Percentiles rank a stretch among this genome's conserved stretches.
phyloP scores from a whole-genome alignment of 768 basidiomycete genomes.

The Tricholoma hemisulphureum region DNA sequence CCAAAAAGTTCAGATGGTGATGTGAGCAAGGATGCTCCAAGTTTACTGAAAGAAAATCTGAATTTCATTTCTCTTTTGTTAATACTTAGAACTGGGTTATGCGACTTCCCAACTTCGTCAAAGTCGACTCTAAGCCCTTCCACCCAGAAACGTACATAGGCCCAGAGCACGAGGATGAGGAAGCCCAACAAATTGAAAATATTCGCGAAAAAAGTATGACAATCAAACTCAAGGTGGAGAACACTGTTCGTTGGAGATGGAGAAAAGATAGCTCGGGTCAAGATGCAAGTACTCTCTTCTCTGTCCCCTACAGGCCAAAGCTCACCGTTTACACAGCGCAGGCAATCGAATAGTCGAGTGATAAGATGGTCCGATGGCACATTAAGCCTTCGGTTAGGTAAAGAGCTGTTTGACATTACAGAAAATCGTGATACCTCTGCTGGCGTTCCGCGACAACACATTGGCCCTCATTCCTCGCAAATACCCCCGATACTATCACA shows the following conservation, averaged over 20 bases:
- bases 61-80: background rate
- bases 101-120: conserved; percentile 91
- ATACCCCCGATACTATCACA: conserved; percentile 40
- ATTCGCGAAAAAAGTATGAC: conserved; percentile 78
- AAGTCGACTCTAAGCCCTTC: conserved; percentile 86
- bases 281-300: conserved; percentile 56
- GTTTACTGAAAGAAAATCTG: conserved; percentile 6
- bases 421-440: conserved; percentile 78
- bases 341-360: conserved; percentile 87
- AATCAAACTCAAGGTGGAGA: conserved; percentile 87
- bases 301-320: conserved; percentile 3
- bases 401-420: conserved; percentile 90
- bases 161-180: conserved; percentile 76
- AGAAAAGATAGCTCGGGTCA: conserved; percentile 68
- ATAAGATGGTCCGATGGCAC: conserved; percentile 97
- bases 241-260: conserved; percentile 97
- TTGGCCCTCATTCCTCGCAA: conserved; percentile 41
- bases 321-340: conserved; percentile 45
- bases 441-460: conserved; percentile 54
- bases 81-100: conserved; percentile 89
- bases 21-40: conserved; percentile 44
- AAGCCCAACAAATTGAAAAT: conserved; percentile 53
- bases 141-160: conserved; percentile 84
- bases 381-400: conserved; percentile 85
- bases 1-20: conserved; percentile 79